Evolutionary conservation across 129 eudicot species (phyloP).

Genomic region (Kitagawia praeruptora): DNA sequence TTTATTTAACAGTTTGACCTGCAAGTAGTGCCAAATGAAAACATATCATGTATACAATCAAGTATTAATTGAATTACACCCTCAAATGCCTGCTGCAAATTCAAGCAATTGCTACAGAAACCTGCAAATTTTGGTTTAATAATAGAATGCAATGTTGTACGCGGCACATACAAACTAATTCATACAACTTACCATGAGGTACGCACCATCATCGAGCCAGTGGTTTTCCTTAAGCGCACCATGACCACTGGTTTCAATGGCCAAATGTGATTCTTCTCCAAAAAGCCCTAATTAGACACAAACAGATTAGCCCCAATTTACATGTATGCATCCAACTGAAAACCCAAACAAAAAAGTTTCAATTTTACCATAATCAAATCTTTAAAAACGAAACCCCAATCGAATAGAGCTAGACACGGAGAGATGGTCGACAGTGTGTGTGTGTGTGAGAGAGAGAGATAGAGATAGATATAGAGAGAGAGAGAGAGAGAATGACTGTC

Average conservation of each 20-base stretch:
- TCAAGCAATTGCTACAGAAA: not conserved
- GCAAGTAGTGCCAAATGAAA: slow-evolving; percentile 16
- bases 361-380: no score
- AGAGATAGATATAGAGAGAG: no score
- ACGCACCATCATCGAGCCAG: slow-evolving; percentile 99
- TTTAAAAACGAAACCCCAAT: no score
- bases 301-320: no score
- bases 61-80: not conserved
- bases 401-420: no score
- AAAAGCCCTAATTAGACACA: no score
- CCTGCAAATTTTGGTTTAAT: not conserved
- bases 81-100: not conserved
- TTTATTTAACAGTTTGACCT: slow-evolving; percentile 91
- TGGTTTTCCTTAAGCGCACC: slow-evolving; percentile 99
- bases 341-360: no score
- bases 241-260: slow-evolving; percentile 99
- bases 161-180: not conserved
- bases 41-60: not conserved
- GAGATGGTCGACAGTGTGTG: no score
- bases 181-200: slow-evolving; percentile 63
- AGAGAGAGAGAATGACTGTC: no score
- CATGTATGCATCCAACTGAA: no score
- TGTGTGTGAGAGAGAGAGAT: no score
- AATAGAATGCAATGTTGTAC: not conserved
- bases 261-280: slow-evolving; percentile 97